These are phyloP conservation scores for Neofusicoccum cordaticola DNA, from an alignment of 2,329 filamentous ascomycete genomes.

Conservation along the genomic window DNA sequence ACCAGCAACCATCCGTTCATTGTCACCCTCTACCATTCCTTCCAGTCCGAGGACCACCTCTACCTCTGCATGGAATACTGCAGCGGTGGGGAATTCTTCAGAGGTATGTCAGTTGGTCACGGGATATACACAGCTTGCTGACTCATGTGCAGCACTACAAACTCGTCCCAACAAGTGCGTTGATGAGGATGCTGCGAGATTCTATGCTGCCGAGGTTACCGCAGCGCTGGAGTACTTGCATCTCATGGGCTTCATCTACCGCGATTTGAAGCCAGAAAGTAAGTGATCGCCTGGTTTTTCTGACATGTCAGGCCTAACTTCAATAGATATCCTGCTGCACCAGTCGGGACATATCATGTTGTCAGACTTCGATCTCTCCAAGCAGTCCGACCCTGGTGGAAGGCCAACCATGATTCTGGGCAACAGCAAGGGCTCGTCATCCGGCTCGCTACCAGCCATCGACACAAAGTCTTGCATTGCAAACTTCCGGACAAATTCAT, in stretches of 20 bases:
- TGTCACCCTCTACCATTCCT: slow-evolving; percentile 96
- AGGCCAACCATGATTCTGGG: slow-evolving; percentile 97
- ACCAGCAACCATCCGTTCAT: slow-evolving; percentile 99
- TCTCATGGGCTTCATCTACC: slow-evolving; percentile 98
- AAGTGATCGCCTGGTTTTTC: slow-evolving; percentile 41
- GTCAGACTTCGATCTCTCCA: slow-evolving; percentile 96
- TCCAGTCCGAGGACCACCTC: slow-evolving; percentile 97
- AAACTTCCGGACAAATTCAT: slow-evolving; percentile 97
- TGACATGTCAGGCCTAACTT: slow-evolving; percentile 35
- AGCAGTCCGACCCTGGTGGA: slow-evolving; percentile 93
- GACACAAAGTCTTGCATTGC: slow-evolving; percentile 98
- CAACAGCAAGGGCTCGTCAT: slow-evolving; percentile 75
- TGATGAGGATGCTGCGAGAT: slow-evolving; percentile 91
- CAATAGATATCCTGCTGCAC: slow-evolving; percentile 85
- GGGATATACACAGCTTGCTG: slow-evolving; percentile 10
- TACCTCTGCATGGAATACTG: slow-evolving; percentile 99
- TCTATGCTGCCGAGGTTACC: slow-evolving; percentile 96
- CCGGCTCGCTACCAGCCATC: slow-evolving; percentile 87
- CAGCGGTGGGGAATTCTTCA: slow-evolving; percentile 97
- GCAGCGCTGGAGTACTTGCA: slow-evolving; percentile 95
- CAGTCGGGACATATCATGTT: slow-evolving; percentile 99
- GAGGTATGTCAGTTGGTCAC: slow-evolving; percentile 47
- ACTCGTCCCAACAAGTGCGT: slow-evolving; percentile 97
- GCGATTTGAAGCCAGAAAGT: slow-evolving; percentile 97
- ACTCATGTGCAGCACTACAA: slow-evolving; percentile 63